These are phyloP conservation scores for Scutellaria galericulata DNA, from an alignment of 257 asterid species.

Conservation along the genomic window DNA sequence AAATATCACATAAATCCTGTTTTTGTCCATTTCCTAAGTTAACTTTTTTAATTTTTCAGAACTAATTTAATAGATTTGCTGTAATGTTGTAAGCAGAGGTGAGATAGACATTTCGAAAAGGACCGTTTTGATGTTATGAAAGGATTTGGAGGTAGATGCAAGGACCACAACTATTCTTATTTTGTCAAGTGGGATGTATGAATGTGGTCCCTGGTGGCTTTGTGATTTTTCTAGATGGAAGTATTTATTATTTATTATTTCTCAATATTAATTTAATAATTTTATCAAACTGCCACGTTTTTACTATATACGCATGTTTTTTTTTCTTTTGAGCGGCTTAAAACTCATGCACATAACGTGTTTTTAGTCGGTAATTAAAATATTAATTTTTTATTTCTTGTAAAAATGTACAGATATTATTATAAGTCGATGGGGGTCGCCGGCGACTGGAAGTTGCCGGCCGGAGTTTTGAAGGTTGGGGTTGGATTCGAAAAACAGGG, in stretches of 20 bases:
- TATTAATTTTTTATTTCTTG: too few species aligned
- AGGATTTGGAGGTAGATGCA: background rate
- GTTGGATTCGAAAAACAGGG: too few species aligned
- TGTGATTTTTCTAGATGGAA: background rate
- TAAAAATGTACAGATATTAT: background rate
- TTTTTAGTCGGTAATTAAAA: background rate
- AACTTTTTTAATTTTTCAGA: too few species aligned
- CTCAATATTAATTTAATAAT: background rate
- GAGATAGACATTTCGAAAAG: background rate
- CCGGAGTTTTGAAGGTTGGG: too few species aligned
- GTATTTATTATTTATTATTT: too few species aligned
- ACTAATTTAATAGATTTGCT: background rate
- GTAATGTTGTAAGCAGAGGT: background rate
- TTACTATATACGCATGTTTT: background rate
- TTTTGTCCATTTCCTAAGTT: background rate
- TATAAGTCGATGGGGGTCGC: background rate
- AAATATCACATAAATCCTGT: background rate
- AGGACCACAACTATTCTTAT: background rate
- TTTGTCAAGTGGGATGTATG: slow-evolving; percentile 22
- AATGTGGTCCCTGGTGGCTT: background rate
- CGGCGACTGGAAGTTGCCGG: too few species aligned
- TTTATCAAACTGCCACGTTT: background rate
- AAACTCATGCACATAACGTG: background rate
- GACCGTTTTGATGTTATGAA: too few species aligned
- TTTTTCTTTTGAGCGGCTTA: background rate